Base-by-base conservation (phyloP, 257 asterid species). In the Scutellaria barbata region DNA sequence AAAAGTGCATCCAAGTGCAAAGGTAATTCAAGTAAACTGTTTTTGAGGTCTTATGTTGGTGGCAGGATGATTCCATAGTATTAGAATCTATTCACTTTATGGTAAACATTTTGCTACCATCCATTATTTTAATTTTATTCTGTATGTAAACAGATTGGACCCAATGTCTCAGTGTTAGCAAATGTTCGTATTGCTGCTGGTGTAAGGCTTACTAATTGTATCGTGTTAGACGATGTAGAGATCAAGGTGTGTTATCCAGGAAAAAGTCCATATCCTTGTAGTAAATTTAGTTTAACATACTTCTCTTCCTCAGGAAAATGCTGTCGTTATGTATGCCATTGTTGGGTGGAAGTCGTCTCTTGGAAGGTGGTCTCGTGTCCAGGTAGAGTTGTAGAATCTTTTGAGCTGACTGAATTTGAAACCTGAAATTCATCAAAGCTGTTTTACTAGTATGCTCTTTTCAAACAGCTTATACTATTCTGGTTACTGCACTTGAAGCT, bases 321-420 rank as follows among this genome's bases (percentile, higher is more conserved):
- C 95, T 65, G 85, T 89, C 65, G 89, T 87, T 18, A 85, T 85
- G 62, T 70, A 91, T 83, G 83, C 96, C 41, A 87, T 91, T 59
- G 80, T 91, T 13, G 96, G 96, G 11, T 89, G 97, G 97, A 89
- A 89, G 71, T 91, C 95, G 33, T 85, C 85, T 56, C 75, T 89
- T 6, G 97, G 97, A 58, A 85, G 81, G 79, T 91, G 97, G 96
- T 89, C 96, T 1, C 82, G 96, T 5, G 93, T 91, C 61, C 96
- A 89, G 95, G 97, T 88, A 74, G 45, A 16, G 51, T 65, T 39
- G 12, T 33, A 58, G 45, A 53, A 30, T 33, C 14, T 47, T 10
- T 69, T 14, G 53, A 68, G 17, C 22, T 56, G 10, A 69, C 25
- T 51, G 56, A 51, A 25, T 45, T 10, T 51, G 48, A 61, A 57